Conservation (phyloP, 2,329 filamentous ascomycete genomes). For the Claviceps capensis region DNA sequence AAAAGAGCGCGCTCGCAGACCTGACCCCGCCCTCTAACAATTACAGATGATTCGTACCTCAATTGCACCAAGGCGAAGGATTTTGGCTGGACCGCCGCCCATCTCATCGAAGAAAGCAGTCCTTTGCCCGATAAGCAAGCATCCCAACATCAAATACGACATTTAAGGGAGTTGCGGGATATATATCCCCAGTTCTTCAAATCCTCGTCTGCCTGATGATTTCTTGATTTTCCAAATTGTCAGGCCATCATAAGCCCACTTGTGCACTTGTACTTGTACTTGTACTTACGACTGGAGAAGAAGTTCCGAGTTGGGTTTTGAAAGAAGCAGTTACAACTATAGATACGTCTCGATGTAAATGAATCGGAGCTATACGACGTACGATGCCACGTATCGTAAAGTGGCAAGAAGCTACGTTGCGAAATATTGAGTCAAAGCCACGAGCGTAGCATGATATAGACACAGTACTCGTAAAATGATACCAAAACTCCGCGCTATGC, state of each 20-base stretch:
- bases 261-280: not conserved
- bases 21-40: conserved; percentile 1
- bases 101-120: conserved; percentile 69
- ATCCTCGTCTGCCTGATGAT: conserved; percentile 14
- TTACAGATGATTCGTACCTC: conserved; percentile 65
- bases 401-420: no score
- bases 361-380: no score
- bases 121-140: conserved; percentile 48
- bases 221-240: not conserved
- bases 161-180: conserved; percentile 59
- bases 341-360: no score
- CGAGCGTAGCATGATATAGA: no score
- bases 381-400: no score
- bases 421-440: no score
- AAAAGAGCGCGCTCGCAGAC: no score
- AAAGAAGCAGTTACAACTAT: no score
- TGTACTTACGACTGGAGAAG: not conserved
- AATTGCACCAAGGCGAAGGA: conserved; percentile 69
- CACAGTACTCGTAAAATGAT: not conserved
- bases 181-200: conserved; percentile 84
- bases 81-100: conserved; percentile 75
- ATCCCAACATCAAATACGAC: conserved; percentile 60
- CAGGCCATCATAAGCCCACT: not conserved
- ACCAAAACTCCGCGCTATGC: conserved; percentile 17
- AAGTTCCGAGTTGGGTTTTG: not conserved